A percentile compares a stretch with the other conserved stretches of the same genome.
Conservation (phyloP, 352 stramenopile genomes). For the Phytophthora sansomeana region DNA sequence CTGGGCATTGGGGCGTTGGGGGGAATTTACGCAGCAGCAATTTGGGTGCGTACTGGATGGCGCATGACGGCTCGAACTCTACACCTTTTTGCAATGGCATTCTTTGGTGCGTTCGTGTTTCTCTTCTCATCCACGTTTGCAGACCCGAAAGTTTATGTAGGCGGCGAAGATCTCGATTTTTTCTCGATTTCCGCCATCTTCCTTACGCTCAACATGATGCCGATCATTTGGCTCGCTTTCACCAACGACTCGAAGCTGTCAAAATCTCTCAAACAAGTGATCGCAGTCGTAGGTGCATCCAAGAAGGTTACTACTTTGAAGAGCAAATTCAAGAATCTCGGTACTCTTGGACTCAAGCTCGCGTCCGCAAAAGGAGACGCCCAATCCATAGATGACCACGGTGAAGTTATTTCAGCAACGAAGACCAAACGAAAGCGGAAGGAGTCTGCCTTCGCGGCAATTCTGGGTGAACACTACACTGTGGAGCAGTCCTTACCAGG, state of each 20-base stretch:
- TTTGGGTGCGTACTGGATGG: constrained; percentile 83
- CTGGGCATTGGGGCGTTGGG: constrained; percentile 57
- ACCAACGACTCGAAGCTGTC: constrained; percentile 89
- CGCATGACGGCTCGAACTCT: constrained; percentile 78
- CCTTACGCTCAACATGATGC: constrained; percentile 90
- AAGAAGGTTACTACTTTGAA: constrained; percentile 87
- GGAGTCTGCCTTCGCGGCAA: constrained; percentile 74
- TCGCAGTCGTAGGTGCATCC: constrained; percentile 73
- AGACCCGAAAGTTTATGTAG: constrained; percentile 76
- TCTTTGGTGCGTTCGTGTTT: constrained; percentile 77
- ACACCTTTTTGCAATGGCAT: constrained; percentile 55
- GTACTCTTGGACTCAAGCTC: constrained; percentile 78
- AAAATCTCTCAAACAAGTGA: constrained; percentile 83
- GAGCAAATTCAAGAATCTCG: constrained; percentile 86
- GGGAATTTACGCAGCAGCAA: constrained; percentile 53
- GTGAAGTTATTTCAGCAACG: background rate
- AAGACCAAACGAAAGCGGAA: constrained; percentile 48
- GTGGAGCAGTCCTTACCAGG: constrained; percentile 79
- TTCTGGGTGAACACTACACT: constrained; percentile 84
- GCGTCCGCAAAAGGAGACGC: constrained; percentile 54
- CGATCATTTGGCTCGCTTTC: constrained; percentile 92
- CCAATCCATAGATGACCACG: constrained; percentile 7
- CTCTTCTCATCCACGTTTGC: constrained; percentile 84
- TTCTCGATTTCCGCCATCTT: constrained; percentile 84
- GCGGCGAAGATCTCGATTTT: constrained; percentile 74